phyloP scores from a whole-genome alignment of 2,329 filamentous ascomycete genomes.

The Botrytis fabae region DNA sequence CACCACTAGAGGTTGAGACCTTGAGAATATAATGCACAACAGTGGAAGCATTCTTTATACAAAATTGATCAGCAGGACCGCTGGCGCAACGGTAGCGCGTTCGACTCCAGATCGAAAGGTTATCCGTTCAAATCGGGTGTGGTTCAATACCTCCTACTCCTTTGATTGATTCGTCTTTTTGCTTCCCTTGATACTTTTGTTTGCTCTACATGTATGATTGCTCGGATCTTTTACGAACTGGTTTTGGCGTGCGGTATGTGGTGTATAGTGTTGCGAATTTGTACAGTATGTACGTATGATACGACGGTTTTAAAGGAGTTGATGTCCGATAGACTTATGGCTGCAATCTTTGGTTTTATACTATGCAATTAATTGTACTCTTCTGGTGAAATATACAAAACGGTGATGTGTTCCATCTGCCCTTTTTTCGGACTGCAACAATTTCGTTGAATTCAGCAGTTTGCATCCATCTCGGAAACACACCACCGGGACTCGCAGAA shows the following conservation, averaged over 20 bases:
- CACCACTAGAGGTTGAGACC: neutral
- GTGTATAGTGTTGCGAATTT: neutral
- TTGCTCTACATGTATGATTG: neutral
- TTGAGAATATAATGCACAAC: neutral
- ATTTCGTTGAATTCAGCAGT: neutral
- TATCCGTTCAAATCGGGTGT: conserved; percentile 39
- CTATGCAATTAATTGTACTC: neutral
- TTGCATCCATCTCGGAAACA: neutral
- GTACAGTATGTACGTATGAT: neutral
- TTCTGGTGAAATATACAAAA: neutral
- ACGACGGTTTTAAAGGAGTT: neutral
- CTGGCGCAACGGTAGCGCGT: conserved; percentile 32
- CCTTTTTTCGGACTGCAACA: neutral
- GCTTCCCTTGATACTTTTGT: neutral
- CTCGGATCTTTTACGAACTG: neutral
- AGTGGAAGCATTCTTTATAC: accelerated
- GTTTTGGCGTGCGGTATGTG: neutral
- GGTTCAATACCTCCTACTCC: conserved; percentile 30
- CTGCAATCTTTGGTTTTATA: neutral
- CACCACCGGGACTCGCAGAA: neutral
- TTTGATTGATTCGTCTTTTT: conserved; percentile 9
- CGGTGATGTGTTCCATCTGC: neutral
- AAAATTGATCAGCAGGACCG: conserved; percentile 17
- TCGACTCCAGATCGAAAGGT: conserved; percentile 40
- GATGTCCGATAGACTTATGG: neutral